Conservation (phyloP, 2,329 filamentous ascomycete genomes). For the Pestalotiopsis fici region DNA sequence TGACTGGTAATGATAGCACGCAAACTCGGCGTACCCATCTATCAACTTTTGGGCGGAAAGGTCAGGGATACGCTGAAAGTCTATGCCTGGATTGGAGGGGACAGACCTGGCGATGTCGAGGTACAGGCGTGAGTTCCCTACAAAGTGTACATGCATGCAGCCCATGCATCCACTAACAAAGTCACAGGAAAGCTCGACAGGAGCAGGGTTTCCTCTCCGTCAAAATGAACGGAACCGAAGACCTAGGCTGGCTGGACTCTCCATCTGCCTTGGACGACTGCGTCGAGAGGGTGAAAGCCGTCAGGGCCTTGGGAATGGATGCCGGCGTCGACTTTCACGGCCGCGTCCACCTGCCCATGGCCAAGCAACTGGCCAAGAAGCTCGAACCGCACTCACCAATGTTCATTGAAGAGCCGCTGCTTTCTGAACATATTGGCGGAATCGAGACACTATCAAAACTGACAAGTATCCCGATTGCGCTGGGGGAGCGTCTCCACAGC, state of each 20-base stretch:
- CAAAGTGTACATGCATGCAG: background rate
- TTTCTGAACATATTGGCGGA: slow-evolving; percentile 67
- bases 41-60: slow-evolving; percentile 74
- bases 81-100: slow-evolving; percentile 79
- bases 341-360: slow-evolving; percentile 78
- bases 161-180: background rate
- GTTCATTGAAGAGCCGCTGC: slow-evolving; percentile 76
- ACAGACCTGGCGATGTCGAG: slow-evolving; percentile 68
- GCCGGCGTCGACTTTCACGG: slow-evolving; percentile 79
- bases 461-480: slow-evolving; percentile 66
- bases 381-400: slow-evolving; percentile 69
- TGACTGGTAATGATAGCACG: slow-evolving; percentile 31
- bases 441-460: slow-evolving; percentile 59
- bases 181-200: slow-evolving; percentile 51
- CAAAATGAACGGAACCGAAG: slow-evolving; percentile 81
- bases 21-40: slow-evolving; percentile 63
- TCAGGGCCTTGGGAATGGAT: slow-evolving; percentile 71
- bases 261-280: slow-evolving; percentile 63
- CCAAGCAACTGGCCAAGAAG: slow-evolving; percentile 69
- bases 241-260: slow-evolving; percentile 75
- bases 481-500: slow-evolving; percentile 71
- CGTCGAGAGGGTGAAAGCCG: slow-evolving; percentile 67
- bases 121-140: slow-evolving; percentile 51
- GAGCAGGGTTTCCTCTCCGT: slow-evolving; percentile 66
- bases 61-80: slow-evolving; percentile 70